Conservation (phyloP, 106 monocot genomes). For the Dendrobium officinale region DNA sequence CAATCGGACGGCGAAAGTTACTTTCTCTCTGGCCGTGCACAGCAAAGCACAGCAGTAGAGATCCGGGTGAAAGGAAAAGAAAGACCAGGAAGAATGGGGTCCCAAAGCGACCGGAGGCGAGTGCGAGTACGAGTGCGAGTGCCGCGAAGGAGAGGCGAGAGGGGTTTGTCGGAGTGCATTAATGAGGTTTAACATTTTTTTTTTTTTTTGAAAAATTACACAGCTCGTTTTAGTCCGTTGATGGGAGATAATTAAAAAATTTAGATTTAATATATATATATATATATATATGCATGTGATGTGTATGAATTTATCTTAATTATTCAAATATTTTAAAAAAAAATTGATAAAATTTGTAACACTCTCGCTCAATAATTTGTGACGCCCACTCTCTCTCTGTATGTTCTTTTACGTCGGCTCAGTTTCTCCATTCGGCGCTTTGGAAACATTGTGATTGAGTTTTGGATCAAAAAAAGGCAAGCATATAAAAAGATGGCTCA, state of each 20-base stretch:
- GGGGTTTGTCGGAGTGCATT: constrained; percentile 2
- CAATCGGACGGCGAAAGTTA: not conserved
- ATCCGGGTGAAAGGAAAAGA: not conserved
- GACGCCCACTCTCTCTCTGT: not conserved
- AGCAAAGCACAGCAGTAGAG: not conserved
- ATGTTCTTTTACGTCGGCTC: too few relatives aligned
- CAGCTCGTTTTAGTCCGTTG: too few relatives aligned
- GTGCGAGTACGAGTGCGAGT: too few relatives aligned
- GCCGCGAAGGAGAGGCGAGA: too few relatives aligned
- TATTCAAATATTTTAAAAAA: too few relatives aligned
- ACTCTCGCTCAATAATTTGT: not conserved
- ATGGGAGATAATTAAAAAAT: too few relatives aligned
- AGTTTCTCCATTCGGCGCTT: not conserved
- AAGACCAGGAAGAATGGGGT: not conserved
- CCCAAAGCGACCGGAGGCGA: not conserved
- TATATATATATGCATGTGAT: too few relatives aligned
- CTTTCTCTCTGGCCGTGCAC: not conserved
- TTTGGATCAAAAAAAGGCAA: not conserved
- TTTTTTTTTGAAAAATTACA: too few relatives aligned
- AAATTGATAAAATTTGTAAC: too few relatives aligned
- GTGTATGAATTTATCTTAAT: too few relatives aligned
- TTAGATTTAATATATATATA: too few relatives aligned
- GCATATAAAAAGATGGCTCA: not conserved
- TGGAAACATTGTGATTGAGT: not conserved
- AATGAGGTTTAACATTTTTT: not conserved